Base-by-base conservation (phyloP, 257 asterid genomes). In the Cynanchum wilfordii region DNA sequence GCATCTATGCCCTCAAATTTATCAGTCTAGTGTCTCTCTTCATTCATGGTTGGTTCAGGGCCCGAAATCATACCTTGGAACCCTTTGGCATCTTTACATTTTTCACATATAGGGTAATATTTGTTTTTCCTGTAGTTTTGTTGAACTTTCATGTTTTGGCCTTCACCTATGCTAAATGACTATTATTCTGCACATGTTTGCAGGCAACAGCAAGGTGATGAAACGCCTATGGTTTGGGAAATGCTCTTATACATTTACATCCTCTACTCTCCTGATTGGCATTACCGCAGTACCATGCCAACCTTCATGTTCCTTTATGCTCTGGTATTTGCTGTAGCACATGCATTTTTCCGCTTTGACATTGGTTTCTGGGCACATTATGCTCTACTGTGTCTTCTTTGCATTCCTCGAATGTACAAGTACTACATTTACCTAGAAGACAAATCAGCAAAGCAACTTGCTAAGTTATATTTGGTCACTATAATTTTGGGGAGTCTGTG, bases 141-240 rank as follows among this genome's bases (percentile, higher is more conserved):
- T 24, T 63, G 59, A 50, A 20, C 52, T 50, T 30, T 15, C 45
- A 52, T 19, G 16, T 12, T 9, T 5, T 22, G 16, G 66, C 49
- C 42, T 11, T 54, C 11, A 3, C 51, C 25, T 44, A 16, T 9
- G 8, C 49, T 57, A 22, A 30, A 4, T 68, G 73, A 30, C 12
- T 47, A 6, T 25, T 25, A 30, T 71, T 6, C 16, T 52, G 66
- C 76, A 64, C 74, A 50, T 63, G 40, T 77, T 78, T 80, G 54
- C 82, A 91, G 96, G 89, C 93, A 89, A 83, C 97, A 91, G 78
- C 97, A 93, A 81, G 98, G 96, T 38, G 98, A 93, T 72, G 98
- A 93, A 86, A 93, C 98, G n/a, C 98, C 98, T 40, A 93, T 93
- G 98, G 96, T 93, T 72, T 93, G 98, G 98, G 98, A 93, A 84